Evolutionary conservation across 2,329 filamentous ascomycete species (phyloP), one percentile per base, ranked within the genome.

Genomic region (Ophiocordyceps camponoti-floridani): DNA sequence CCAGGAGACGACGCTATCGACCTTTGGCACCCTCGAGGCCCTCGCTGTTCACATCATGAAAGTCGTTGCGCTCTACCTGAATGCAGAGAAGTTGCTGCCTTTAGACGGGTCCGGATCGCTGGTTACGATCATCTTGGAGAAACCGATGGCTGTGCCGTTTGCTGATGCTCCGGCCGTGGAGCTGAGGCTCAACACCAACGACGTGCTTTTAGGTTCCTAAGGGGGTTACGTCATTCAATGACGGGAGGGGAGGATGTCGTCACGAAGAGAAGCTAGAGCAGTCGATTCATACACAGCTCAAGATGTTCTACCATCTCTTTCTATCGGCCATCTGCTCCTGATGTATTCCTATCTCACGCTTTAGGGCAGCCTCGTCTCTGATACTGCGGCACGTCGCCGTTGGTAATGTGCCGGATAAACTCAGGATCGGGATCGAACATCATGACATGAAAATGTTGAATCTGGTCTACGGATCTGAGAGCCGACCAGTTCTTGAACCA

Each of bases 381-480:
- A 33, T 35, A 70, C 55, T 83, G 67, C 2, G 84, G 78, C 41
- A 82, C 67, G 63, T 94, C 86, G 12, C 79, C 81, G 35, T 75
- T 66, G 6, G 86, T 94, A 48, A 94, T 70, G 45, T 76, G 65
- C 44, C 66, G 64, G 41, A 94, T 62, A 51, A 93, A 85, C 4
- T 66, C 69, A 37, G 69, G 66, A 53, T 89, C 79, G 1, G 87
- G 80, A 52, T 84, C 70, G 58, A 80, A 83, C 45, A 95, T 67
- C 86, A 95, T 87, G 56, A 95, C 81, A 61, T 96, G 89, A 56
- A 96, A 91, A 59, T 96, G 89, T 67, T 95, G 88, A 11, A 96
- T 76, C 1, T 83, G 77, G 53, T 86, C 77, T 27, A 96, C 76
- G 23, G 82, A 91, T 66, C 94, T 94, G 51, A 95, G 65, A 14